A percentile compares a stretch with the other conserved stretches of the same genome.
Evolutionary conservation across 1,284 basidiomycete genomes (phyloP).

Genomic region (Microbotryum lychnidis-dioicae): DNA sequence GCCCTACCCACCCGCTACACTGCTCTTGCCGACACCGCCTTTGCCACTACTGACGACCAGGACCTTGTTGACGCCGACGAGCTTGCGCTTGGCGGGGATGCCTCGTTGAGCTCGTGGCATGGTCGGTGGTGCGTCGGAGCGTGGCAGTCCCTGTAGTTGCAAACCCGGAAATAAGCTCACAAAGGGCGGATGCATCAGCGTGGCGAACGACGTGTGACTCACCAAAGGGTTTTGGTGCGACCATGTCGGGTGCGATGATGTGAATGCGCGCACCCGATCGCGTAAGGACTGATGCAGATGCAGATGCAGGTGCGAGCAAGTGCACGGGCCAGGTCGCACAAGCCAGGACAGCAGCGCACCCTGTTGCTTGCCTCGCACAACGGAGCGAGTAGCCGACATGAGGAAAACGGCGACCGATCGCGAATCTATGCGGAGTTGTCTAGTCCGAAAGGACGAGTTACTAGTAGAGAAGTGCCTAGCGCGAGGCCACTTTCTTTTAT

Average conservation of each 20-base stretch:
- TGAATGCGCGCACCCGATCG: background rate
- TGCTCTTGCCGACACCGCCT: constrained; percentile 95
- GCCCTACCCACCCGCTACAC: constrained; percentile 62
- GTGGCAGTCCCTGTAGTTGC: constrained; percentile 29
- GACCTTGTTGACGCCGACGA: constrained; percentile 51
- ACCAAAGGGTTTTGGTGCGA: constrained; percentile 29
- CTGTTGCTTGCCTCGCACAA: too few species aligned
- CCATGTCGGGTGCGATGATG: background rate
- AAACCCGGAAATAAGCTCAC: too few species aligned
- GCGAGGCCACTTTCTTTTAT: too few species aligned
- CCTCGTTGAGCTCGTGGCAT: constrained; percentile 40
- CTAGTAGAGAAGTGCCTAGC: too few species aligned
- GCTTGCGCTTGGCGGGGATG: constrained; percentile 44
- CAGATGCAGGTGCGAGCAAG: background rate
- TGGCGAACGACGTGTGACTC: background rate
- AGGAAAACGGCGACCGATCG: too few species aligned
- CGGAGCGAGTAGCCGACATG: too few species aligned
- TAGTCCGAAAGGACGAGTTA: too few species aligned
- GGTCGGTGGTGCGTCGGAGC: constrained; percentile 32
- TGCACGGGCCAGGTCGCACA: background rate
- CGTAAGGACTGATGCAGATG: background rate
- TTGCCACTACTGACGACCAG: constrained; percentile 89
- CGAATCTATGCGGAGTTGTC: too few species aligned
- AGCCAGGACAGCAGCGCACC: too few species aligned
- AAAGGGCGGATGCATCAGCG: background rate